phyloP scores from a whole-genome alignment of 1,139 yeast species.

The Geotrichum citri-aurantii region DNA sequence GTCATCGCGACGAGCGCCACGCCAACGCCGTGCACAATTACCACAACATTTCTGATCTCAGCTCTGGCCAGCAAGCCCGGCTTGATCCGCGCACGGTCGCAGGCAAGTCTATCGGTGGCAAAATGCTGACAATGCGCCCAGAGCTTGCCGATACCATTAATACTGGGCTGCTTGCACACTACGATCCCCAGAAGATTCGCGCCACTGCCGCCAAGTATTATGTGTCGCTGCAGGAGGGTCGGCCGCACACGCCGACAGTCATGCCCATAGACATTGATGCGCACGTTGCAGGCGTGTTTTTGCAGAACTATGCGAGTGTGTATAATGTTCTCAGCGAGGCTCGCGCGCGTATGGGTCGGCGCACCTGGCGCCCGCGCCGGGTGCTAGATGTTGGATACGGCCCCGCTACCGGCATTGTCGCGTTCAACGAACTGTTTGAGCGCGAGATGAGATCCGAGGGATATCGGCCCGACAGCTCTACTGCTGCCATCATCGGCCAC shows the following conservation, averaged over 20 bases:
- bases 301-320: slow-evolving; percentile 75
- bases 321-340: slow-evolving; percentile 65
- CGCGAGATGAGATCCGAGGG: slow-evolving; percentile 32
- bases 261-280: slow-evolving; percentile 68
- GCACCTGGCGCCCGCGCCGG: slow-evolving; percentile 55
- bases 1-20: background rate
- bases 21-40: background rate
- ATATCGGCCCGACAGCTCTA: slow-evolving; percentile 58
- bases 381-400: slow-evolving; percentile 84
- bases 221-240: slow-evolving; percentile 24
- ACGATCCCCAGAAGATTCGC: slow-evolving; percentile 28
- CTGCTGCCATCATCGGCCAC: slow-evolving; percentile 69
- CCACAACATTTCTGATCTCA: background rate
- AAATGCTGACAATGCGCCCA: slow-evolving; percentile 20
- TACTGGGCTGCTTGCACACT: slow-evolving; percentile 19
- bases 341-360: slow-evolving; percentile 44
- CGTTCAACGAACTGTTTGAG: slow-evolving; percentile 77
- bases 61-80: slow-evolving; percentile 2
- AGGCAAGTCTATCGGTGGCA: slow-evolving; percentile 14
- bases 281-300: slow-evolving; percentile 74
- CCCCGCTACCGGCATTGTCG: slow-evolving; percentile 89
- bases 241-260: slow-evolving; percentile 30
- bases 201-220: slow-evolving; percentile 28
- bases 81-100: slow-evolving; percentile 12
- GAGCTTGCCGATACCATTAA: slow-evolving; percentile 23